Percentiles rank a stretch among this genome's conserved stretches.
phyloP scores from a whole-genome alignment of 331 rosid species.

The Acacia pycnantha region DNA sequence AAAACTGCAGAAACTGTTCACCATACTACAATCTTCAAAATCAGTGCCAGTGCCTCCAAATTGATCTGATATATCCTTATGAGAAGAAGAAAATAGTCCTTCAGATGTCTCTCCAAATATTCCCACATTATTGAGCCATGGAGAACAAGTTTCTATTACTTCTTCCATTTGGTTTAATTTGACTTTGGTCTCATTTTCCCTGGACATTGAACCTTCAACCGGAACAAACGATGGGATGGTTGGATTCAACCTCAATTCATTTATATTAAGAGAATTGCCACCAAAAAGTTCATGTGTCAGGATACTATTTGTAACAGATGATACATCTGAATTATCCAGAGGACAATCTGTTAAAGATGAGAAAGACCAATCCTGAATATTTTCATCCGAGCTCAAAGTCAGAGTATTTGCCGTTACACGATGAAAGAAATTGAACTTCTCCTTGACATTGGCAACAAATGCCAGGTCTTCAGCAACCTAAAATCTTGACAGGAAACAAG shows the following conservation, averaged over 20 bases:
- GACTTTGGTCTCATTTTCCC: conserved; percentile 30
- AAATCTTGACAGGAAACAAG: conserved; percentile 33
- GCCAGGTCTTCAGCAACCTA: conserved; percentile 80
- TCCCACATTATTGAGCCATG: conserved; percentile 35
- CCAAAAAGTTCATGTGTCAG: conserved; percentile 40
- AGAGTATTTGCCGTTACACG: conserved; percentile 25
- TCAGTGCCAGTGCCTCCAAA: conserved; percentile 32
- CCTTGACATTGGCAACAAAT: conserved; percentile 52
- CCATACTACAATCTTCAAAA: conserved; percentile 18
- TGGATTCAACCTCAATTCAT: conserved; percentile 24
- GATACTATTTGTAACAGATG: conserved; percentile 29
- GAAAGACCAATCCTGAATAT: conserved; percentile 37
- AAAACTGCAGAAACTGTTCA: conserved; percentile 37
- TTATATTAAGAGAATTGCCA: conserved; percentile 24
- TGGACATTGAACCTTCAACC: conserved; percentile 25
- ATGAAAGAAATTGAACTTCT: conserved; percentile 47
- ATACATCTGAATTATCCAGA: conserved; percentile 41
- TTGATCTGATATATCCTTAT: conserved; percentile 27
- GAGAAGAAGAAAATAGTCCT: conserved; percentile 34
- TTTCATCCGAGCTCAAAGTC: conserved; percentile 27
- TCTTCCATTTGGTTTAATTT: conserved; percentile 28
- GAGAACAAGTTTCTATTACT: conserved; percentile 36
- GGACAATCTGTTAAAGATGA: conserved; percentile 34
- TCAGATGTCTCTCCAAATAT: conserved; percentile 40
- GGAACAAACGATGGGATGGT: conserved; percentile 33